Base-by-base conservation (phyloP, 768 basidiomycete species). In the Mycena indigotica region DNA sequence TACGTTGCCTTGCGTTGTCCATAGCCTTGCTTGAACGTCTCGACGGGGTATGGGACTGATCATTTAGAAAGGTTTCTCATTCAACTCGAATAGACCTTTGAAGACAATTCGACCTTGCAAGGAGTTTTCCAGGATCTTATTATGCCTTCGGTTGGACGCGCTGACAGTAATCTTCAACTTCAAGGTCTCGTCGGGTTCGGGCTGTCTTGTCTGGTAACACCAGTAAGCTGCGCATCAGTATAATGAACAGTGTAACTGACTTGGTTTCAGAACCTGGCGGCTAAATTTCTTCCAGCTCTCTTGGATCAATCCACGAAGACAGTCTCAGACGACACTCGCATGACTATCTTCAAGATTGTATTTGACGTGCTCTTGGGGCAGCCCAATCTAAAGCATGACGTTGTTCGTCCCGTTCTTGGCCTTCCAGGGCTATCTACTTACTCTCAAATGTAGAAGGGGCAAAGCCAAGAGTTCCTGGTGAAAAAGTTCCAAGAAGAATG, bases 21-120 rank as follows among this genome's bases (percentile, higher is more conserved):
- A 88, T 86, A 50, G 91, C 88, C 10, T 84, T 95, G 82, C 77
- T 96, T 4, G 92, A 95, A 74, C 82, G 92, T 6, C 90, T 95
- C 16, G 87, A 93, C 63, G 81, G 89, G 19, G 94, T 95, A 57
- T 32, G 89, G 77, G 1, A 12, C 41, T 45, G 10, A n/a, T n/a
- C n/a, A n/a, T n/a, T n/a, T n/a, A n/a, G n/a, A n/a, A n/a, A n/a
- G n/a, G n/a, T n/a, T n/a, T n/a, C n/a, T 24, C 39, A 32, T 51
- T 25, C 17, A 44, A 21, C 19, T 25, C 23, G 38, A 3, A 16
- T 71, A 88, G 73, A 89, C 85, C 3, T 75, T 93, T 29, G 81
- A 91, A 45, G 84, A 68, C 75, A 89, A 90, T 63, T 79, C 87
- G 1, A 89, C 87, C 0, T 69, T 95, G 12, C 85, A 87, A 53